Conservation (phyloP, 495 filamentous ascomycete species). For the Penicillium dipodomyicola region DNA sequence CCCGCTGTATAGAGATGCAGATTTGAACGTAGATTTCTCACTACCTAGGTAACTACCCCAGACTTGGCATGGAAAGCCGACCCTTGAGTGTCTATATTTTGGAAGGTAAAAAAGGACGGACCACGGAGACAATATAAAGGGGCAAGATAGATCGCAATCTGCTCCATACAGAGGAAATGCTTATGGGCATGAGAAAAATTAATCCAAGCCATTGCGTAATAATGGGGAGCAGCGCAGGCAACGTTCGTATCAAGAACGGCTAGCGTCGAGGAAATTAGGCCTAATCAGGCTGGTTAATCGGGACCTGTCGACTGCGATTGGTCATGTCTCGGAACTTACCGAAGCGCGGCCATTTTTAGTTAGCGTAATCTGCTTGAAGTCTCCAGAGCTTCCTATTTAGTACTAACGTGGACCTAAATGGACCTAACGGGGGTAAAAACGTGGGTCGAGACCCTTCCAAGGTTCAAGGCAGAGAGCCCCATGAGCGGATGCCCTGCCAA, state of each 20-base stretch:
- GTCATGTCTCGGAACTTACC: not conserved
- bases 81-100: not conserved
- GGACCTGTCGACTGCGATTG: not conserved
- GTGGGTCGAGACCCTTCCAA: not conserved
- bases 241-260: not conserved
- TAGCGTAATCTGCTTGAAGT: not conserved
- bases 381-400: not conserved
- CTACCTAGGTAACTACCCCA: not conserved
- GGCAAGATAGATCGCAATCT: not conserved
- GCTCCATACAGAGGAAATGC: not conserved
- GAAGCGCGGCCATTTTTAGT: not conserved
- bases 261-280: not conserved
- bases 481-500: too few relatives aligned
- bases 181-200: not conserved
- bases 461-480: not conserved
- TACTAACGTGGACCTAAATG: not conserved
- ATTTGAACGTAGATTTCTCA: not conserved
- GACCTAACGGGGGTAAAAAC: not conserved
- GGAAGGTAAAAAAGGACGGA: not conserved
- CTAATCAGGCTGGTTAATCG: not conserved
- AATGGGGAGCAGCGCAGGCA: not conserved
- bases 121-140: constrained; percentile 5
- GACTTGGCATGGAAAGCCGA: not conserved
- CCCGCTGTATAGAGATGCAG: not conserved
- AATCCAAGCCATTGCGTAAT: not conserved